Evolutionary conservation across 73 alveolate genomes (phyloP).

Genomic region (Stentor roeselii): DNA sequence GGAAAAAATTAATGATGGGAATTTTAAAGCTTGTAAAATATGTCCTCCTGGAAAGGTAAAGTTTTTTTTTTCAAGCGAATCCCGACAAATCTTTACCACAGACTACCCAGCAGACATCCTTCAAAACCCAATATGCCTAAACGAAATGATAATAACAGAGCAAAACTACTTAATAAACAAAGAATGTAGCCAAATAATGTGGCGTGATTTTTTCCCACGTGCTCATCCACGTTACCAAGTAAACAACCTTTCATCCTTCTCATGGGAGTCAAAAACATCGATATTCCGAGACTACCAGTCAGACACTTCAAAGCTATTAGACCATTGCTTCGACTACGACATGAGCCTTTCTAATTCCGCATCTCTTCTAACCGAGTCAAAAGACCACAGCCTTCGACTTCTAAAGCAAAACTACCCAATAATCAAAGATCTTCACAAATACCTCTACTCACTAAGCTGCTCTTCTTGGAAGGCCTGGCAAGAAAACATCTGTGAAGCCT

Average conservation of each 20-base stretch:
- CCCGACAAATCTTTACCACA: neutral
- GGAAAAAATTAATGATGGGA: neutral
- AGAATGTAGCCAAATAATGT: neutral
- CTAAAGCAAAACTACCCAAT: neutral
- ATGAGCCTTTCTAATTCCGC: neutral
- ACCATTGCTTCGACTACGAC: neutral
- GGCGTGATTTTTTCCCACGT: neutral
- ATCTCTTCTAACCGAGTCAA: neutral
- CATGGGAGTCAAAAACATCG: neutral
- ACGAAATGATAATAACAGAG: neutral
- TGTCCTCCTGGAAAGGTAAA: conserved; percentile 21
- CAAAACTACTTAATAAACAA: neutral
- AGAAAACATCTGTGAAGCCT: neutral
- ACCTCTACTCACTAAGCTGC: neutral
- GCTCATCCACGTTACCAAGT: neutral
- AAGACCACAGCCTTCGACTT: neutral
- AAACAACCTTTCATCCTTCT: neutral
- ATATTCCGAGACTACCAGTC: neutral
- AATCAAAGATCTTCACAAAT: neutral
- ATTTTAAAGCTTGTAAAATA: neutral
- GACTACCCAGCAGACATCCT: neutral
- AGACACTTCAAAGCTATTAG: neutral
- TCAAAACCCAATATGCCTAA: neutral
- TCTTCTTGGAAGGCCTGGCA: neutral
- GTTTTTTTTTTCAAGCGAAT: neutral